Conservation (phyloP, 306 rosid genomes). For the Cucurbita moschata region DNA sequence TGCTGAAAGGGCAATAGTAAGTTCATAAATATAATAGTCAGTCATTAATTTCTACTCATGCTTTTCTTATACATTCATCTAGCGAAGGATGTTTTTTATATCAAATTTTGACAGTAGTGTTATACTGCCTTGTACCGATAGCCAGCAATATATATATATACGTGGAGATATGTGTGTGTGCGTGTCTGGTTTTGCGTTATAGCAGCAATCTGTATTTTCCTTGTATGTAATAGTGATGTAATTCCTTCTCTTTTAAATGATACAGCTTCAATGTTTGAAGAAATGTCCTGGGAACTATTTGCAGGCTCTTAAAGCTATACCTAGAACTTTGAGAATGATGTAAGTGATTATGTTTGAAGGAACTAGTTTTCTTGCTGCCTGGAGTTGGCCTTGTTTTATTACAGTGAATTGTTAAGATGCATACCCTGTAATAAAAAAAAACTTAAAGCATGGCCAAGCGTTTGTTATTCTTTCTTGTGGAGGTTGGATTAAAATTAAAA, state of each 20-base stretch:
- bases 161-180: background rate
- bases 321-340: conserved; percentile 97
- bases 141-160: background rate
- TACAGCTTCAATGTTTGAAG: conserved; percentile 73
- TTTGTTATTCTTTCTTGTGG: background rate
- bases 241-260: conserved; percentile 9
- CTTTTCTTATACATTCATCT: background rate
- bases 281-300: conserved; percentile 68
- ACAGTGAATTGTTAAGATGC: background rate
- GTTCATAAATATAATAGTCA: conserved; percentile 22
- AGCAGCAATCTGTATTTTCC: background rate
- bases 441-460: background rate
- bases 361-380: background rate
- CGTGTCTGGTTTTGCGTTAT: background rate
- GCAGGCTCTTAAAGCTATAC: conserved; percentile 82
- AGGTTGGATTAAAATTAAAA: background rate
- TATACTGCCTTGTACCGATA: background rate
- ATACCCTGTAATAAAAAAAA: background rate
- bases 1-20: conserved; percentile 87
- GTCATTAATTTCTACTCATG: background rate
- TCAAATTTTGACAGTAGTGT: background rate
- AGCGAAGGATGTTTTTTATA: background rate
- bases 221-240: background rate
- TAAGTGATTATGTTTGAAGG: conserved; percentile 25
- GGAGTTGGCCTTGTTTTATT: background rate